phyloP scores from a whole-genome alignment of 768 basidiomycete species.

The Macrolepiota dolichaula region DNA sequence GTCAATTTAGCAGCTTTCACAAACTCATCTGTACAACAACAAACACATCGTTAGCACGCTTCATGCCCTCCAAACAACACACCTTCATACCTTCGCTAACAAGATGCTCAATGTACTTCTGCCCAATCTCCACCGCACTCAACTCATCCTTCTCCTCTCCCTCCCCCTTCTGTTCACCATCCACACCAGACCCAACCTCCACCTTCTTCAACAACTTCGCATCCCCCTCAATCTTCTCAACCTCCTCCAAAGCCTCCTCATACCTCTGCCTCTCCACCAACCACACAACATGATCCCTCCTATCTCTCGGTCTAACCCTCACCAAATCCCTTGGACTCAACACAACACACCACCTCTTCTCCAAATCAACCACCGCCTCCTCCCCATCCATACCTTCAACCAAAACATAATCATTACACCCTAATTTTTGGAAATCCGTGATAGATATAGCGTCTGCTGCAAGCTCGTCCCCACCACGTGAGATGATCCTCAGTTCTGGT shows the following conservation, averaged over 20 bases:
- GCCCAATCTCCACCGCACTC: constrained; percentile 69
- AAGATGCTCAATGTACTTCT: constrained; percentile 85
- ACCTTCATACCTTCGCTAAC: constrained; percentile 64
- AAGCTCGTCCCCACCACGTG: constrained; percentile 83
- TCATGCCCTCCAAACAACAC: not conserved
- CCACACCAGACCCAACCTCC: not conserved
- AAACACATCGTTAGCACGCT: not conserved
- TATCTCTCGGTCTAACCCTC: constrained; percentile 83
- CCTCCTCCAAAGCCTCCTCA: constrained; percentile 83
- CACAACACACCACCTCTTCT: constrained; percentile 69
- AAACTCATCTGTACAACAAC: constrained; percentile 42
- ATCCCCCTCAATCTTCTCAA: constrained; percentile 61
- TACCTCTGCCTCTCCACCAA: constrained; percentile 81
- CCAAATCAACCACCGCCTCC: constrained; percentile 24
- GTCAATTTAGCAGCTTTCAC: constrained; percentile 77
- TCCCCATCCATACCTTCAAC: constrained; percentile 43
- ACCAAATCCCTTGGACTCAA: constrained; percentile 86
- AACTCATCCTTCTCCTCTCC: constrained; percentile 36
- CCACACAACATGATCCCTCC: constrained; percentile 89
- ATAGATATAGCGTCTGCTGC: constrained; percentile 82
- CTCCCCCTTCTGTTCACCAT: constrained; percentile 19
- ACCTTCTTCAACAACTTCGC: constrained; percentile 20
- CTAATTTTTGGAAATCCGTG: constrained; percentile 75
- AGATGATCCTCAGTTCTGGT: constrained; percentile 93
- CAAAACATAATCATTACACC: constrained; percentile 89